Percentiles rank a stretch among this genome's conserved stretches.
These are phyloP conservation scores for Calonectria montana DNA, from an alignment of 2,329 filamentous ascomycete species.

Conservation along the genomic window DNA sequence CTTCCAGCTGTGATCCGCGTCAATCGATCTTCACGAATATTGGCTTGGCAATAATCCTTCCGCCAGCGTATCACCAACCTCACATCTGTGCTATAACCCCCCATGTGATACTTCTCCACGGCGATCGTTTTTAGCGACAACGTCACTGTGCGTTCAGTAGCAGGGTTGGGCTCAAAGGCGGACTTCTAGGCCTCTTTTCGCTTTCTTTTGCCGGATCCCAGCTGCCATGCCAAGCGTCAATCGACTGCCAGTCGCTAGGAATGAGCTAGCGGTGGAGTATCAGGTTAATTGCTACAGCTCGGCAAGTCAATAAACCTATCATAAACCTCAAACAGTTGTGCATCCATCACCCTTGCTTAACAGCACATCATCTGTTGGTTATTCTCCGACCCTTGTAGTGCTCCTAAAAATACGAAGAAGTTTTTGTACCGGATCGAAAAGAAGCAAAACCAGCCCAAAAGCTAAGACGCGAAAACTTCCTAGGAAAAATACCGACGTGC, in stretches of 20 bases:
- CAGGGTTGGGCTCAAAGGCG: background rate
- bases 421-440: background rate
- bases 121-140: background rate
- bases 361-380: slow-evolving; percentile 19
- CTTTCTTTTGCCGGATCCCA: background rate
- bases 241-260: background rate
- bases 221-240: background rate
- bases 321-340: slow-evolving; percentile 14
- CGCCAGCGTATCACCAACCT: slow-evolving; percentile 13
- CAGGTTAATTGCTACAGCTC: slow-evolving; percentile 14
- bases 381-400: slow-evolving; percentile 22
- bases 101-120: slow-evolving; percentile 2
- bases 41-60: slow-evolving; percentile 20
- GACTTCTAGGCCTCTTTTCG: background rate
- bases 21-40: slow-evolving; percentile 12
- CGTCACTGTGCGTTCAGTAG: slow-evolving; percentile 9
- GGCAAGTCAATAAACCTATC: slow-evolving; percentile 4
- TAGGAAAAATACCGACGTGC: background rate
- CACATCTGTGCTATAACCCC: background rate
- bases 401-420: background rate
- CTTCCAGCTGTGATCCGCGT: slow-evolving; percentile 1
- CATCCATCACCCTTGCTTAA: slow-evolving; percentile 19
- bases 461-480: background rate
- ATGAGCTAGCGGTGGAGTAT: slow-evolving; percentile 1
- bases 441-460: background rate